These are phyloP conservation scores for Lactifluus pinguis DNA, from an alignment of 768 basidiomycete species.

Conservation along the genomic window DNA sequence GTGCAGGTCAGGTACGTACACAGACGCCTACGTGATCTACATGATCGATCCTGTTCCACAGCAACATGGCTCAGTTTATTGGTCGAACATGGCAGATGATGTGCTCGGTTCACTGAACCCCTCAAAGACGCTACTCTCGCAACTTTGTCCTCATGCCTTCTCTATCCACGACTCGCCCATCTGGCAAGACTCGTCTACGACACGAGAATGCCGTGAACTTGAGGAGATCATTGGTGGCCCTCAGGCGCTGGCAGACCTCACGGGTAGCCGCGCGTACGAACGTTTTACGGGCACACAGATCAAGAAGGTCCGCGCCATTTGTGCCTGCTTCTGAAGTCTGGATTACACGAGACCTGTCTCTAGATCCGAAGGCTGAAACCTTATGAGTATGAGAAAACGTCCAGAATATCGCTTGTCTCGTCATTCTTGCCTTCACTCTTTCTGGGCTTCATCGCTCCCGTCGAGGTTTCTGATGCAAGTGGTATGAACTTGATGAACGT, in stretches of 20 bases:
- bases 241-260: constrained; percentile 61
- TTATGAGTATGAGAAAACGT: constrained; percentile 47
- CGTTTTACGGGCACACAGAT: constrained; percentile 87
- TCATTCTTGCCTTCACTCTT: constrained; percentile 82
- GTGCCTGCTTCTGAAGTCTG: not conserved
- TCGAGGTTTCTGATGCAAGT: constrained; percentile 83
- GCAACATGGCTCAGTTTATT: constrained; percentile 88
- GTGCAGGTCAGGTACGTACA: constrained; percentile 64
- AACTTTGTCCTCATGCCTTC: constrained; percentile 58
- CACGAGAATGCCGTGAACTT: constrained; percentile 58
- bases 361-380: constrained; percentile 52
- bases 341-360: not conserved
- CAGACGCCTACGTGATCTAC: not conserved
- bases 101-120: constrained; percentile 49
- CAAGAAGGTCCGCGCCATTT: constrained; percentile 44
- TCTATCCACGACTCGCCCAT: constrained; percentile 63
- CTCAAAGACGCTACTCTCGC: constrained; percentile 40
- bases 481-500: constrained; percentile 89
- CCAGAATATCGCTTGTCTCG: constrained; percentile 69
- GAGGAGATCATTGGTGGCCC: constrained; percentile 62
- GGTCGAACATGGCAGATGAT: constrained; percentile 48
- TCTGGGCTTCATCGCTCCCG: constrained; percentile 64
- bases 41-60: constrained; percentile 22
- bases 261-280: constrained; percentile 79
- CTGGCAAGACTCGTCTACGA: constrained; percentile 89